These are phyloP conservation scores for Trametes polyzona DNA, from an alignment of 1,284 basidiomycete species.

Conservation along the genomic window DNA sequence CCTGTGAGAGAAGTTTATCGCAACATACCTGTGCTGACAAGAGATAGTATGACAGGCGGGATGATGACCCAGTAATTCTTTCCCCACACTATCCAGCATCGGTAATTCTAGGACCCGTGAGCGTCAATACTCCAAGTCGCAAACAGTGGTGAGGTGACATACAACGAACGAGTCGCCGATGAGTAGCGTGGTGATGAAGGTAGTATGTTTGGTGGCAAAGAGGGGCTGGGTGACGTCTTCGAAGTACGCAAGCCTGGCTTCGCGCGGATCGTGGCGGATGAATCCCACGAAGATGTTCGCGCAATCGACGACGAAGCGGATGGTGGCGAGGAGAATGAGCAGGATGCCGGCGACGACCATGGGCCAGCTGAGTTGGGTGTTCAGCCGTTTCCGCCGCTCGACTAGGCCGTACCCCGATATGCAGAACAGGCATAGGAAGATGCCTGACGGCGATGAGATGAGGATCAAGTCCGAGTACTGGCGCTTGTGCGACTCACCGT, in stretches of 20 bases:
- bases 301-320: constrained; percentile 18
- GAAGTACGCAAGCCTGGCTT: constrained; percentile 18
- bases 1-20: neutral
- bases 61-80: constrained; percentile 19
- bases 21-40: constrained; percentile 16
- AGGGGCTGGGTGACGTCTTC: constrained; percentile 17
- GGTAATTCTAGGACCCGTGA: constrained; percentile 17
- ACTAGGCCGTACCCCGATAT: constrained; percentile 16
- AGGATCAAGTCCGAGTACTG: neutral
- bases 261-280: constrained; percentile 12
- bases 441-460: constrained; percentile 3
- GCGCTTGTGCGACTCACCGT: constrained; percentile 4
- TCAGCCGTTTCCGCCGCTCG: neutral
- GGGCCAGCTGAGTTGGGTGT: constrained; percentile 11
- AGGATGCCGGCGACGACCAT: constrained; percentile 17
- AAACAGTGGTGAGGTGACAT: neutral
- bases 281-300: constrained; percentile 23
- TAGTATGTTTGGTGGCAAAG: constrained; percentile 18
- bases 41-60: constrained; percentile 16
- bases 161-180: constrained; percentile 27
- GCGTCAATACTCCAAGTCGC: neutral
- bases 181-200: constrained; percentile 17
- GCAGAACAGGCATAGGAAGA: constrained; percentile 19
- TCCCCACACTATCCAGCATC: constrained; percentile 28
- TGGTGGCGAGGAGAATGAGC: constrained; percentile 22